A percentile compares a stretch with the other conserved stretches of the same genome.
These are phyloP conservation scores for Lignosus rhinocerotis DNA, from an alignment of 1,284 basidiomycete genomes.

Conservation along the genomic window DNA sequence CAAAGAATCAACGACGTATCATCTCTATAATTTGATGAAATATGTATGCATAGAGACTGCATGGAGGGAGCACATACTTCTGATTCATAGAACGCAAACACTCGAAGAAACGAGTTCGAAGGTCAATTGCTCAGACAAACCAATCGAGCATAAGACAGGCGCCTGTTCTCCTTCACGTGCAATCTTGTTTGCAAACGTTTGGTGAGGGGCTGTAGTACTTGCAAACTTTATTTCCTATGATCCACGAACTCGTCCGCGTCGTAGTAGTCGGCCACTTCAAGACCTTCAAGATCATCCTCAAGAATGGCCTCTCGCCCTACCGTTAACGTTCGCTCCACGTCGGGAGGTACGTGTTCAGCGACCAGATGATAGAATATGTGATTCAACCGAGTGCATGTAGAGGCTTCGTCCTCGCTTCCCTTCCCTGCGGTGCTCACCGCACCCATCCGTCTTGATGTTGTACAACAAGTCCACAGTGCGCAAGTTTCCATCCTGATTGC, in stretches of 20 bases:
- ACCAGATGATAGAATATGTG: not conserved
- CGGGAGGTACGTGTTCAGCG: conserved; percentile 58
- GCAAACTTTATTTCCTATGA: conserved; percentile 33
- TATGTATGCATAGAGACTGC: too few relatives aligned
- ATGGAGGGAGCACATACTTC: too few relatives aligned
- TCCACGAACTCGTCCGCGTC: conserved; percentile 27
- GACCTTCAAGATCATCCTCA: conserved; percentile 34
- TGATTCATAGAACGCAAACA: too few relatives aligned
- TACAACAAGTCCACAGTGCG: conserved; percentile 95
- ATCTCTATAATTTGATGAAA: too few relatives aligned
- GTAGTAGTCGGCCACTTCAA: conserved; percentile 28
- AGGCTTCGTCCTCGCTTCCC: conserved; percentile 87
- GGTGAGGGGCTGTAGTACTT: conserved; percentile 26
- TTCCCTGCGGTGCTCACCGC: conserved; percentile 97
- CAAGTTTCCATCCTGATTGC: not conserved
- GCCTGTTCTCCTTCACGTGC: conserved; percentile 1
- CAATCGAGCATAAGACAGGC: not conserved
- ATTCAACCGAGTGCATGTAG: conserved; percentile 39
- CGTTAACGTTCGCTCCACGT: conserved; percentile 76
- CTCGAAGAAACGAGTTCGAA: too few relatives aligned
- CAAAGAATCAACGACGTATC: too few relatives aligned
- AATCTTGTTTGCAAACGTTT: conserved; percentile 20
- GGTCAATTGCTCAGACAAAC: too few relatives aligned
- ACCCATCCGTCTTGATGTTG: conserved; percentile 98
- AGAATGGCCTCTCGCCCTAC: conserved; percentile 89